Percentiles rank a stretch among this genome's conserved stretches.
Conservation (phyloP, 148 eudicot genomes). For the Rhododendron ovatum region DNA sequence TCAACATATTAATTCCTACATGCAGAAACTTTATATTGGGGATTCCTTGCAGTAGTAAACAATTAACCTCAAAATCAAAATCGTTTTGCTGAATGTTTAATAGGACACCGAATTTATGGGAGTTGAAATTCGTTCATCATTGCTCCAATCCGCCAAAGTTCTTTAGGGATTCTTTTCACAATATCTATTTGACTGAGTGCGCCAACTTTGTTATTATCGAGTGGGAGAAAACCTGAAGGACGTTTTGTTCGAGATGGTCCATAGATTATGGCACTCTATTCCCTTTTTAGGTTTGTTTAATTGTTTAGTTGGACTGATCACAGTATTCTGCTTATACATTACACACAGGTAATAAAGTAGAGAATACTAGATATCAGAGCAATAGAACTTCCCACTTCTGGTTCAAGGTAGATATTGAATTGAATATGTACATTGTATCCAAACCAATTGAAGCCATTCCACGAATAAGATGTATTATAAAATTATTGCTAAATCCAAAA, state of each 20-base stretch:
- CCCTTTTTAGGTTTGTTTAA: background rate
- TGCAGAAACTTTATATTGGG: background rate
- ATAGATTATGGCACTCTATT: background rate
- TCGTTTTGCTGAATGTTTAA: background rate
- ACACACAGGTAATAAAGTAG: background rate
- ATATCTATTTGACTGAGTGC: background rate
- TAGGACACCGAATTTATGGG: background rate
- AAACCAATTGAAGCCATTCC: background rate
- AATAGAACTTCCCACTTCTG: background rate
- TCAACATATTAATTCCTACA: background rate
- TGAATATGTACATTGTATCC: background rate
- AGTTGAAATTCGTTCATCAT: background rate
- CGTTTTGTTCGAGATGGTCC: background rate
- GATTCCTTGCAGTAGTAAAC: background rate
- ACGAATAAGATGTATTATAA: background rate
- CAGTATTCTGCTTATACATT: background rate
- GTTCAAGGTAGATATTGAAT: background rate
- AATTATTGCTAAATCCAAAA: background rate
- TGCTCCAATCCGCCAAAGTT: background rate
- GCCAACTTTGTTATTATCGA: background rate
- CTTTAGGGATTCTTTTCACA: background rate
- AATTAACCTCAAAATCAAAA: background rate
- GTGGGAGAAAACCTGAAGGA: background rate
- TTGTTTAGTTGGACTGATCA: background rate
- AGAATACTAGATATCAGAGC: background rate